Percentiles rank a stretch among this genome's conserved stretches.
Evolutionary conservation across 1,284 basidiomycete species (phyloP).

Genomic region (Fistulinella cinereoalba): DNA sequence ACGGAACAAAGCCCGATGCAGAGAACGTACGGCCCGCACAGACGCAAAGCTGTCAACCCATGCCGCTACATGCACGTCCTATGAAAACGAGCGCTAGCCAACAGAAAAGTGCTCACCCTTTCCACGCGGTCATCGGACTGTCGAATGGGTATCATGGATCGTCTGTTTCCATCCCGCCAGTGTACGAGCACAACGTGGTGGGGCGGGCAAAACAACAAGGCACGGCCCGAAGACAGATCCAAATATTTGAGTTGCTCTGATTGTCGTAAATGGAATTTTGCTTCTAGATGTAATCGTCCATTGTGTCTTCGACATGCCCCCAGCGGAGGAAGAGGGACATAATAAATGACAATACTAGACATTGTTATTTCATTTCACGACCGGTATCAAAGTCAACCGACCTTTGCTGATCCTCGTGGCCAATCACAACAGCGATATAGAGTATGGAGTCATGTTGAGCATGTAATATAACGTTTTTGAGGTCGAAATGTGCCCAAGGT

Average conservation of each 20-base stretch:
- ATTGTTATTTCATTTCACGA: not conserved
- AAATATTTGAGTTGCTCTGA: not conserved
- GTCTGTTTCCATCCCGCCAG: not conserved
- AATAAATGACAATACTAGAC: not conserved
- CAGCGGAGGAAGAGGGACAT: not conserved
- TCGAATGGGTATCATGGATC: not conserved
- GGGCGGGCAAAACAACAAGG: not conserved
- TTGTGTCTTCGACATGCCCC: not conserved
- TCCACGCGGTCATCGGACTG: not conserved
- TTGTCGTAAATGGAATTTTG: not conserved
- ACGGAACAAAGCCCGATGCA: not conserved
- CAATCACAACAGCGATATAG: not conserved
- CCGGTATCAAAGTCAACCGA: not conserved
- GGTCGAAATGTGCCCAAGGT: not conserved
- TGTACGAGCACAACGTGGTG: not conserved
- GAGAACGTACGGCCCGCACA: not conserved
- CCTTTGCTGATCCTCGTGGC: not conserved
- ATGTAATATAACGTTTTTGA: not conserved
- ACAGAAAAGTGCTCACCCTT: not conserved
- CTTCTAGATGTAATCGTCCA: not conserved
- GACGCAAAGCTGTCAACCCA: not conserved
- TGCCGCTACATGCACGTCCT: not conserved
- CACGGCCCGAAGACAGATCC: not conserved
- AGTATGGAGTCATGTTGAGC: not conserved
- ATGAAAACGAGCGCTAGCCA: not conserved